Conservation (phyloP, 2,329 filamentous ascomycete species). For the Magnaporthiopsis incrustans region DNA sequence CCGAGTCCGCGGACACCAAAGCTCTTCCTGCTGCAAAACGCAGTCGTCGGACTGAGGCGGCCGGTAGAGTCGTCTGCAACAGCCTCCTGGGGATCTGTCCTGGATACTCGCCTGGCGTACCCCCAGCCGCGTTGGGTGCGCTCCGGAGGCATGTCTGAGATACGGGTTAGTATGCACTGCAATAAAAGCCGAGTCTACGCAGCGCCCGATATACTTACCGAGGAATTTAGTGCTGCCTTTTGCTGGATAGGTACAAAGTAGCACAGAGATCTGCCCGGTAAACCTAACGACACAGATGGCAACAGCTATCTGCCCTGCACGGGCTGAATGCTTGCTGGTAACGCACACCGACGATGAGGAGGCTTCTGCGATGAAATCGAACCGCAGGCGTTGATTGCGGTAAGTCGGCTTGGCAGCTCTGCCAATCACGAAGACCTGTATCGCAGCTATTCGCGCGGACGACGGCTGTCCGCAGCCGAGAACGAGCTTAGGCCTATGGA, state of each 20-base stretch:
- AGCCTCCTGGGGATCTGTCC: background rate
- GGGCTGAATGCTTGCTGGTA: no score
- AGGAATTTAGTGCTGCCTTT: background rate
- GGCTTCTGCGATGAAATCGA: no score
- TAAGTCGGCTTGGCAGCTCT: no score
- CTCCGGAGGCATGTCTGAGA: background rate
- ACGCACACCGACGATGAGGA: no score
- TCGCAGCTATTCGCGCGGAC: no score
- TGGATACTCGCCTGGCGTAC: background rate
- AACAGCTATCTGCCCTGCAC: no score
- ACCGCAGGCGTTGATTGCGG: no score
- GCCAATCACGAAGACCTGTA: no score
- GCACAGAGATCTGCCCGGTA: no score
- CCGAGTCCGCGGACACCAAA: background rate
- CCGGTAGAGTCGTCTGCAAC: background rate
- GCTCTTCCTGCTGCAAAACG: background rate
- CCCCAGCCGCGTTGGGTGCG: background rate
- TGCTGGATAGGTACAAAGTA: no score
- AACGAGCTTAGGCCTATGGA: background rate
- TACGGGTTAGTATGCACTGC: background rate
- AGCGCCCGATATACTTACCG: background rate
- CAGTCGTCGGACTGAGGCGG: background rate
- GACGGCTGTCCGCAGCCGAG: no score
- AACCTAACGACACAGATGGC: no score
- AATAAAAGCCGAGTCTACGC: background rate